Evolutionary conservation across 73 alveolate genomes (phyloP), one percentile per base, ranked within the genome.

Genomic region (Strombidium stylifer): DNA sequence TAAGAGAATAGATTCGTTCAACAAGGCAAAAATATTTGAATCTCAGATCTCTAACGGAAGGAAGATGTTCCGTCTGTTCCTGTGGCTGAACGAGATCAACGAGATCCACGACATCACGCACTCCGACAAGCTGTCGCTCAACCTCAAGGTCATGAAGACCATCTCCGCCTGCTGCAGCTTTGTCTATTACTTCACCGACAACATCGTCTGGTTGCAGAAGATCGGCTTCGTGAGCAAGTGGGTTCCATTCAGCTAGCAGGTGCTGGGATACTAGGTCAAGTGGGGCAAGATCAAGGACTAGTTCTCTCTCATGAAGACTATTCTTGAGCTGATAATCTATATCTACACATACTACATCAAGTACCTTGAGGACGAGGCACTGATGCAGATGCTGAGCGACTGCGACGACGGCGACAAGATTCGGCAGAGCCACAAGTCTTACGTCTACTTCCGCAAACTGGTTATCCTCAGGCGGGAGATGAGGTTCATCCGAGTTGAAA

Each of bases 151-250:
- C 18, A 51, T 86, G 57, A 62, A 66, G 31, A 49, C 69, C 11
- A 27, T 40, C 19, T 80, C 93, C 14, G 68, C 73, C 50, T 40
- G 67, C 49, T 68, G 90, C 83, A 74, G 91, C 49, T 82, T 82
- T 68, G 51, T 61, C 86, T 87, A 82, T 65, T 87, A 87, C 73
- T 75, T 87, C 48, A 68, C 84, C 73, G 96, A 87, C 44, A 87
- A 87, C 40, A 55, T 87, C 26, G 73, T 87, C 27, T 87, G 92
- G 91, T 49, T 78, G 19, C 24, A 77, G 3, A 36, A 60, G 30
- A 62, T 65, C 26, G 76, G 79, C 40, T 57, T 78, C 21, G 24
- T 52, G 19, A 67, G 48, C 42, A 35, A 51, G 46, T 51, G n/a
- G n/a, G n/a, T 12, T 10, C 8, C 46, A 12, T 35, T 35, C 12